Base-by-base conservation (phyloP, 2,329 filamentous ascomycete species). In the Tolypocladium guangdongense region DNA sequence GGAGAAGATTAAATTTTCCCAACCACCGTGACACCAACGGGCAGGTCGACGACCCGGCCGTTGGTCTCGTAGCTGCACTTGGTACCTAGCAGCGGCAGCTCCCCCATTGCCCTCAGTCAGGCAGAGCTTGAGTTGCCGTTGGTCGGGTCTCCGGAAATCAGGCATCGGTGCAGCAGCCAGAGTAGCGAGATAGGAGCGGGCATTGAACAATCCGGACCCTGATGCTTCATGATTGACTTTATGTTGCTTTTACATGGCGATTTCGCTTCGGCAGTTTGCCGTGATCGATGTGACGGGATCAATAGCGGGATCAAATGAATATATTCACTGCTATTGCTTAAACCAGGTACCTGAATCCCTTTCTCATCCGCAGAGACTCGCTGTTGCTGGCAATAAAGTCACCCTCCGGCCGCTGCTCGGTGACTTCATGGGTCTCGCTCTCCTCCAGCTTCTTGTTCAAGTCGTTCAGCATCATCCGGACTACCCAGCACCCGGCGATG, bases 401-500 rank as follows among this genome's bases (percentile, higher is more conserved):
- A n/a, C 67, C 59, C 33, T 66, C 62, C 1, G 68, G 67, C 54
- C 77, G 75, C 43, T 67, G 61, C 32, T 68, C 61, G 33, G 71
- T 66, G 11, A 77, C 69, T 36, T 69, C 68, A 2, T 60, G 63
- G 22, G 59, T 58, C 63, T 78, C 72, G 50, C 66, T 68, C n/a
- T 60, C 63, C 55, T 73, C 75, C 11, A 79, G 64, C 67, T 75
- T 68, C 61, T 66, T 70, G 67, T 80, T 80, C 56, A 78, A 62
- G 52, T 67, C 63, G 7, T 63, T 53, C 5, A 82, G 69, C 53
- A 80, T 73, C 58, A 69, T 54, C 22, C 73, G 71, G 69, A 81
- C 76, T 35, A 66, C 54, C 51, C 67, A 71, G 64, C 76, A 82
- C 6, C 79, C 80, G 0, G 72, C 37, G 35, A 82, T 76, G 0